Conservation (phyloP, 1,284 basidiomycete genomes). For the Porogramme epimiltina region DNA sequence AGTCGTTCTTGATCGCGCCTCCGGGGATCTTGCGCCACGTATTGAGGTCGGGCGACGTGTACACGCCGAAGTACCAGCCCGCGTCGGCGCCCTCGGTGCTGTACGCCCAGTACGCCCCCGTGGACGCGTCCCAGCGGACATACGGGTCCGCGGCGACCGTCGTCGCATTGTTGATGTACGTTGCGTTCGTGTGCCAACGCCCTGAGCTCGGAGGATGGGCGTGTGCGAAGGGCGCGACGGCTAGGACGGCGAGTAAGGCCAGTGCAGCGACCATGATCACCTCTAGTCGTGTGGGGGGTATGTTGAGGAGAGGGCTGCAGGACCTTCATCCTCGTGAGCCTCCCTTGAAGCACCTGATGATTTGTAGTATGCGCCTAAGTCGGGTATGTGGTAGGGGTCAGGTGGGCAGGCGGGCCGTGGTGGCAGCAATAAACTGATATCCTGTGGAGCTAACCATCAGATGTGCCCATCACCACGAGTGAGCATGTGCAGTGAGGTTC, state of each 20-base stretch:
- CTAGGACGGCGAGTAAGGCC: background rate
- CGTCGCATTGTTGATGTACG: constrained; percentile 10
- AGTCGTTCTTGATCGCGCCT: constrained; percentile 9
- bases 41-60: constrained; percentile 11
- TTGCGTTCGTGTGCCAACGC: constrained; percentile 3
- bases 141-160: constrained; percentile 8
- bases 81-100: constrained; percentile 9
- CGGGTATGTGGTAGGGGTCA: no score
- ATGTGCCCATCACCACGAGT: no score
- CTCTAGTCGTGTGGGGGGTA: no score
- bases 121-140: constrained; percentile 5
- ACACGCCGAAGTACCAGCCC: constrained; percentile 8
- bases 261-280: no score
- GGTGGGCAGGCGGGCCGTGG: no score
- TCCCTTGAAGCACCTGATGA: no score
- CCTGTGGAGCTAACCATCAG: no score
- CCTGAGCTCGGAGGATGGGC: background rate
- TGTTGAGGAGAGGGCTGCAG: no score
- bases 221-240: background rate
- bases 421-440: no score
- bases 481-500: no score
- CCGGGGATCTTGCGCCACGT: constrained; percentile 8
- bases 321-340: no score
- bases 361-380: no score
- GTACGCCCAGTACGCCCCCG: constrained; percentile 9